Evolutionary conservation across 2,329 filamentous ascomycete species (phyloP).

Genomic region (Calycina marina): DNA sequence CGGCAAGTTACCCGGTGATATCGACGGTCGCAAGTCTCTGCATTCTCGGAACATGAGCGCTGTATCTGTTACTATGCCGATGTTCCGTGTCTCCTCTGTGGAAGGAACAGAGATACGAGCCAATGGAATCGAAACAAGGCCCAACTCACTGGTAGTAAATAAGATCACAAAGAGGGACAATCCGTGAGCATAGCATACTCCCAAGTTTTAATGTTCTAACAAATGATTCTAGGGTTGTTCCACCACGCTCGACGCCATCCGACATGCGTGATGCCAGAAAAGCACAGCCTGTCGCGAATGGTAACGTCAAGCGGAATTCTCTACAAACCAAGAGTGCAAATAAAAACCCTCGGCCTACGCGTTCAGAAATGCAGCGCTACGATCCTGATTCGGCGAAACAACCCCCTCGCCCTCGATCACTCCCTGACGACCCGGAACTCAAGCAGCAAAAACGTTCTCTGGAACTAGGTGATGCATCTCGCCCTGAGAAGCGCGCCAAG

Average conservation of each 20-base stretch:
- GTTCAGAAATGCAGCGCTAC: no score
- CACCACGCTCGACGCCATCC: constrained; percentile 1
- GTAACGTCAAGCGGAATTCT: background rate
- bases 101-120: constrained; percentile 7
- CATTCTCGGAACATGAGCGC: constrained; percentile 12
- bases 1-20: background rate
- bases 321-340: constrained; percentile 2
- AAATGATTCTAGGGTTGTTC: no score
- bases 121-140: background rate
- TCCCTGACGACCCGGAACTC: constrained; percentile 7
- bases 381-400: constrained; percentile 7
- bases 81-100: constrained; percentile 13
- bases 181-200: no score
- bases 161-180: no score
- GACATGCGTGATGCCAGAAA: background rate
- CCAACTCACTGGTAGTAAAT: no score
- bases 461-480: constrained; percentile 13
- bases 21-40: constrained; percentile 5
- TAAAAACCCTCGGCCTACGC: constrained; percentile 4
- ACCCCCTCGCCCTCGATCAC: constrained; percentile 18
- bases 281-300: constrained; percentile 1
- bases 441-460: constrained; percentile 17
- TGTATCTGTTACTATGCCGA: constrained; percentile 10
- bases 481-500: constrained; percentile 19
- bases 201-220: background rate